Conservation (phyloP, 768 basidiomycete species). For the Clitopilus hobsonii region DNA sequence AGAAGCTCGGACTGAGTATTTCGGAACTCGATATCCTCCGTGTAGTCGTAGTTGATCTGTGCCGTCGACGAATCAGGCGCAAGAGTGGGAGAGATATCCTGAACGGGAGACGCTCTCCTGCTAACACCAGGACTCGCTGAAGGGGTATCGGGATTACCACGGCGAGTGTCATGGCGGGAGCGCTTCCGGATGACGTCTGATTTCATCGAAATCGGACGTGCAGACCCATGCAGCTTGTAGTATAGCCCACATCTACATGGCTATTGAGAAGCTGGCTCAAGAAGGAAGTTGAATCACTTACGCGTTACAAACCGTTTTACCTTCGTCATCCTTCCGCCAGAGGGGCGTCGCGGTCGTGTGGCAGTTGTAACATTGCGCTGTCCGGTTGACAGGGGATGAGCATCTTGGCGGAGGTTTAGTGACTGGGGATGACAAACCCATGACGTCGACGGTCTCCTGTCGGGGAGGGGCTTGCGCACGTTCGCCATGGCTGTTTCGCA, state of each 20-base stretch:
- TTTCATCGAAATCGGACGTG: conserved; percentile 87
- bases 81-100: conserved; percentile 59
- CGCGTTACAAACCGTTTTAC: conserved; percentile 90
- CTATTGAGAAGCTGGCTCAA: conserved; percentile 1
- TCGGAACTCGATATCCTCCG: conserved; percentile 38
- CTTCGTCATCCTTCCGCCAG: conserved; percentile 90
- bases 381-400: conserved; percentile 24
- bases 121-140: conserved; percentile 74
- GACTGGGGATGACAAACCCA: conserved; percentile 43
- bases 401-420: conserved; percentile 22
- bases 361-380: conserved; percentile 87
- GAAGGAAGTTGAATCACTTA: conserved; percentile 33
- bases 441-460: conserved; percentile 69
- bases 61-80: conserved; percentile 68
- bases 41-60: conserved; percentile 46
- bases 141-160: conserved; percentile 62
- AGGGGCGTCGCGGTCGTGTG: conserved; percentile 86
- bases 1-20: conserved; percentile 48
- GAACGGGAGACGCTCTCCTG: conserved; percentile 65
- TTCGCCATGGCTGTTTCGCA: conserved; percentile 76
- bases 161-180: conserved; percentile 74
- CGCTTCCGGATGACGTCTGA: conserved; percentile 88
- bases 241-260: conserved; percentile 69
- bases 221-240: conserved; percentile 82
- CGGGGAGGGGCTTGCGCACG: conserved; percentile 60